Evolutionary conservation across 164 flowering plant species (phyloP).

Genomic region (Cinnamomum micranthum): DNA sequence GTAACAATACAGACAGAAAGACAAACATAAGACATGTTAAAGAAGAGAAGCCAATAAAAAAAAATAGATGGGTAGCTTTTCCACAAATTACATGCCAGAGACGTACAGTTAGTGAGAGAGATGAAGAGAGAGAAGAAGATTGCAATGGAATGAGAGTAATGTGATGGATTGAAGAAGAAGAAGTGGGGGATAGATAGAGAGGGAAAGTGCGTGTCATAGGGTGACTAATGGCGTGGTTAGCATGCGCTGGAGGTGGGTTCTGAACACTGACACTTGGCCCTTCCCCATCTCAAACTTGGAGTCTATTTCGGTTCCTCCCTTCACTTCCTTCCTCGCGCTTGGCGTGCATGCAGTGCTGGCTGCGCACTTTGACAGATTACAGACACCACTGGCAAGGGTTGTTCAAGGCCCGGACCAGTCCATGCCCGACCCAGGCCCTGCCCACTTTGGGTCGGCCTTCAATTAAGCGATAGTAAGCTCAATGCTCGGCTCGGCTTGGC

Average conservation of each 20-base stretch:
- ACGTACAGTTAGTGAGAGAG: neutral
- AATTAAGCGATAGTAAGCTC: no score
- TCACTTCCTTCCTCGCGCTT: neutral
- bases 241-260: conserved; percentile 15
- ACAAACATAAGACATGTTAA: neutral
- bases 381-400: neutral
- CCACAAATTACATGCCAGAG: neutral
- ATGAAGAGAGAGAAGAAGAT: neutral
- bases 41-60: neutral
- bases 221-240: conserved; percentile 11
- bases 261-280: conserved; percentile 11
- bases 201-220: conserved; percentile 3
- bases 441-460: neutral
- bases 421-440: neutral
- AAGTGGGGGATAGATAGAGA: neutral
- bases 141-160: no score
- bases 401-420: no score
- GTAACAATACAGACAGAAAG: neutral
- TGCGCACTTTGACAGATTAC: neutral
- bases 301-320: neutral
- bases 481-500: no score
- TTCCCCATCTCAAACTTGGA: neutral
- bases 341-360: conserved; percentile 4
- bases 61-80: neutral
- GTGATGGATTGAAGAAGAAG: neutral